phyloP scores from a whole-genome alignment of 352 stramenopile species.

The Phytophthora citrophthora region DNA sequence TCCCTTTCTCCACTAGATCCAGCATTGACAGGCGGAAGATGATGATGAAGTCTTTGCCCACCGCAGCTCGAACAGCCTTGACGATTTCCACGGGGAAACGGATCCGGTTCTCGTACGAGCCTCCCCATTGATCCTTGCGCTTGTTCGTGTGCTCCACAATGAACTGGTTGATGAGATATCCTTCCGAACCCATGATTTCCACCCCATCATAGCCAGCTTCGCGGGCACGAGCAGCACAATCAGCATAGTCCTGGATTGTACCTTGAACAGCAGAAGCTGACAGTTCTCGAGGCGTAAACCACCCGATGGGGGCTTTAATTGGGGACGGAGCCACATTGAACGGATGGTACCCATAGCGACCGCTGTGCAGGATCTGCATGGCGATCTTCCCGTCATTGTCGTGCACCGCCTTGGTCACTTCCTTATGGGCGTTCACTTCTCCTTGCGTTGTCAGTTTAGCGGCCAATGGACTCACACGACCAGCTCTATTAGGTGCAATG shows the following conservation, averaged over 20 bases:
- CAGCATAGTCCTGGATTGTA: constrained; percentile 95
- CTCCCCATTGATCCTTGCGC: constrained; percentile 95
- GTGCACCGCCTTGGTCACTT: constrained; percentile 95
- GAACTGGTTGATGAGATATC: constrained; percentile 99
- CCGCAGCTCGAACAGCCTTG: constrained; percentile 85
- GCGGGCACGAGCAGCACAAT: constrained; percentile 78
- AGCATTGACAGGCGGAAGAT: constrained; percentile 98
- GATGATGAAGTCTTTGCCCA: constrained; percentile 96
- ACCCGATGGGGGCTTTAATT: constrained; percentile 95
- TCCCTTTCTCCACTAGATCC: constrained; percentile 94
- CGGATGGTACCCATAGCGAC: constrained; percentile 97
- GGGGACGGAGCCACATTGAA: constrained; percentile 93
- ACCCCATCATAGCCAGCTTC: constrained; percentile 97
- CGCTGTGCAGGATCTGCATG: constrained; percentile 94
- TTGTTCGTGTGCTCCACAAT: constrained; percentile 95
- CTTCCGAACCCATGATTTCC: constrained; percentile 98
- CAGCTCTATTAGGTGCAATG: constrained; percentile 94
- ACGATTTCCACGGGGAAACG: constrained; percentile 96
- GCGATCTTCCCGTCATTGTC: constrained; percentile 83
- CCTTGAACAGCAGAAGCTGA: constrained; percentile 78
- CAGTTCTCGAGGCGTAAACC: constrained; percentile 91
- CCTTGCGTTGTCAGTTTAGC: constrained; percentile 92
- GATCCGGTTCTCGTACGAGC: constrained; percentile 94
- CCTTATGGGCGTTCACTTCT: constrained; percentile 91
- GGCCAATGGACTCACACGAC: constrained; percentile 93